Evolutionary conservation across 2,329 filamentous ascomycete genomes (phyloP).

Genomic region (Botrytis tulipae): DNA sequence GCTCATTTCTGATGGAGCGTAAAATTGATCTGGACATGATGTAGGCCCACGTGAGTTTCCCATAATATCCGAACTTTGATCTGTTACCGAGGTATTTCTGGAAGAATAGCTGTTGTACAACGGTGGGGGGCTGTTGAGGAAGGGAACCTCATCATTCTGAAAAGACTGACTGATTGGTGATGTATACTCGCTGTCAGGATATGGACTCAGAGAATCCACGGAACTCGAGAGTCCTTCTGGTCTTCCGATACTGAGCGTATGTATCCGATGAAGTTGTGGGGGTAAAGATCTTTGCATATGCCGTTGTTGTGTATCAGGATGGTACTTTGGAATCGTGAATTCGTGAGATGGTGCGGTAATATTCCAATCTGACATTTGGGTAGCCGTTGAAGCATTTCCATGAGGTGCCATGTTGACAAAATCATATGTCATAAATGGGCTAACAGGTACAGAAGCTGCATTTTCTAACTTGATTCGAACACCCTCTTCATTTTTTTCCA

Average conservation of each 20-base stretch:
- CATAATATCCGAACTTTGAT: conserved; percentile 54
- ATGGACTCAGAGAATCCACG: conserved; percentile 52
- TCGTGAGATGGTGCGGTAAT: conserved; percentile 35
- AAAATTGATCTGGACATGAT: conserved; percentile 60
- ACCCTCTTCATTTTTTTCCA: conserved; percentile 31
- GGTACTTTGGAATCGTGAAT: conserved; percentile 20
- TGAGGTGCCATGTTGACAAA: conserved; percentile 43
- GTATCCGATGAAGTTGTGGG: conserved; percentile 51
- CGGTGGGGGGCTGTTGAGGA: conserved; percentile 54
- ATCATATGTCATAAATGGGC: conserved; percentile 41
- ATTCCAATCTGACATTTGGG: conserved; percentile 38
- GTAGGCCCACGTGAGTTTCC: conserved; percentile 55
- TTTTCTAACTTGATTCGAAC: conserved; percentile 38
- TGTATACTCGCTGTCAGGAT: conserved; percentile 54
- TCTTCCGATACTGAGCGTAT: conserved; percentile 46
- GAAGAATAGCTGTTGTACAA: conserved; percentile 55
- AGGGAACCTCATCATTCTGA: conserved; percentile 54
- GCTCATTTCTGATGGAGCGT: conserved; percentile 58
- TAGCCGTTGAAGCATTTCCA: conserved; percentile 29
- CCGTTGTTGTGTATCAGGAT: conserved; percentile 30
- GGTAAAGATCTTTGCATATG: conserved; percentile 40
- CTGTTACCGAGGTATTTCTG: conserved; percentile 51
- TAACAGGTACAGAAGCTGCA: conserved; percentile 27
- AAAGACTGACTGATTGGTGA: conserved; percentile 55
- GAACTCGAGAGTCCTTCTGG: conserved; percentile 35